Percentiles rank a stretch among this genome's conserved stretches.
Conservation (phyloP, 306 rosid genomes). For the Fagus crenata region DNA sequence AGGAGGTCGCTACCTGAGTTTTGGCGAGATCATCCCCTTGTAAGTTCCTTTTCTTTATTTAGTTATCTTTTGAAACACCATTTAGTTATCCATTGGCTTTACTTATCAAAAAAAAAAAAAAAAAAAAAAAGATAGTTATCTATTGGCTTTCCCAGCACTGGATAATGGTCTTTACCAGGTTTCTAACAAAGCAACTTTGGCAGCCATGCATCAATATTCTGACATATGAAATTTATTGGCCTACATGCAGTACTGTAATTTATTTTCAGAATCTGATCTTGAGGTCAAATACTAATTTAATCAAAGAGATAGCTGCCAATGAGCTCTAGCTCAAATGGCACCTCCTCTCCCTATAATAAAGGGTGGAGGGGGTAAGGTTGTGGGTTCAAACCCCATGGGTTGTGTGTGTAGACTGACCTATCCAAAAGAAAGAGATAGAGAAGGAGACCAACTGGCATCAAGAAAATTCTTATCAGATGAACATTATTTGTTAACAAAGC, state of each 20-base stretch:
- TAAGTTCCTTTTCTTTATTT: constrained; percentile 45
- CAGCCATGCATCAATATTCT: neutral
- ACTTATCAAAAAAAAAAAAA: constrained; percentile 41
- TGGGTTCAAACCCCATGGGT: too few species aligned
- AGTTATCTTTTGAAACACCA: constrained; percentile 4
- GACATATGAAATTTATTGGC: neutral
- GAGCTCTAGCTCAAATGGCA: too few species aligned
- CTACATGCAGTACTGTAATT: neutral
- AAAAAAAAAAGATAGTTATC: constrained; percentile 11
- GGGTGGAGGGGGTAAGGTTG: too few species aligned
- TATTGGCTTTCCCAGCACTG: neutral
- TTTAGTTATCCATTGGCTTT: neutral
- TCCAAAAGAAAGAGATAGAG: too few species aligned
- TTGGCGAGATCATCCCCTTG: constrained; percentile 91
- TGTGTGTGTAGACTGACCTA: too few species aligned
- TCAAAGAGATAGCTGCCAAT: neutral
- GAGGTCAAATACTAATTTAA: neutral
- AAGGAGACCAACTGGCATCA: too few species aligned
- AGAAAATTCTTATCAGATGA: too few species aligned
- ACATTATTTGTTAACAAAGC: too few species aligned
- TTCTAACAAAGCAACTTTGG: neutral
- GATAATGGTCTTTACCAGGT: neutral
- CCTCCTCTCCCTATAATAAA: too few species aligned
- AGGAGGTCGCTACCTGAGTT: constrained; percentile 91
- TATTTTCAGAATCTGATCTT: constrained; percentile 8